phyloP scores from a whole-genome alignment of 1,139 yeast species.

The Schwanniomyces etchellsii region DNA sequence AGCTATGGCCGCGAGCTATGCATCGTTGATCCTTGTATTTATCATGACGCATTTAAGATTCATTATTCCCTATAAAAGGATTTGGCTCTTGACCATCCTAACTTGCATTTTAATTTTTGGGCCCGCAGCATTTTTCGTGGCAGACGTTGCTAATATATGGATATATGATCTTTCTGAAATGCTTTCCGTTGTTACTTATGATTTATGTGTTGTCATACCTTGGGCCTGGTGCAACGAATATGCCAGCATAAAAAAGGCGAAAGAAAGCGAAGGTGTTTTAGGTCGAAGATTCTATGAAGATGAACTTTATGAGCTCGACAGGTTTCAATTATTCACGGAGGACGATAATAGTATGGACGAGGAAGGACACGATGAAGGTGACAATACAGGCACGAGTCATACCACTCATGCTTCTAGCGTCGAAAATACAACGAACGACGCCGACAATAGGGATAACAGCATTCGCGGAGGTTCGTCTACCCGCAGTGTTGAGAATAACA shows the following conservation, averaged over 20 bases:
- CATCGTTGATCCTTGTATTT: constrained; percentile 59
- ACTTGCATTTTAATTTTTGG: constrained; percentile 56
- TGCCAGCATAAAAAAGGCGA: constrained; percentile 52
- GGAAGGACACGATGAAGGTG: not conserved
- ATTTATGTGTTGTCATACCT: constrained; percentile 69
- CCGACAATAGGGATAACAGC: constrained; percentile 2
- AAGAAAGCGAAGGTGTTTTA: constrained; percentile 71
- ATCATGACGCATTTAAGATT: constrained; percentile 49
- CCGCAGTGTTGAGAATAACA: no score
- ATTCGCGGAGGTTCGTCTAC: no score
- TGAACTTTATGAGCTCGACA: constrained; percentile 43
- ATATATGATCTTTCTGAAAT: constrained; percentile 68
- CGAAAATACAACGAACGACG: constrained; percentile 3
- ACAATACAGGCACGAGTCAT: no score
- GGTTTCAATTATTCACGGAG: constrained; percentile 38
- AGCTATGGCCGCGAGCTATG: constrained; percentile 67
- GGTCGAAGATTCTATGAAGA: constrained; percentile 80
- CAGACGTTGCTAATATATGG: constrained; percentile 72
- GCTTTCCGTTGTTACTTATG: constrained; percentile 65
- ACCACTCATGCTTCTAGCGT: constrained; percentile 4
- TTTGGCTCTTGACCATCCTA: constrained; percentile 51
- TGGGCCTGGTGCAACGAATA: constrained; percentile 89
- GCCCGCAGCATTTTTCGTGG: constrained; percentile 70
- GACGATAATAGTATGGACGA: constrained; percentile 13
- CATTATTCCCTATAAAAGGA: constrained; percentile 46